A percentile compares a stretch with the other conserved stretches of the same genome.
Conservation (phyloP, 805 yeast genomes). For the Priceomyces fermenticarens region DNA sequence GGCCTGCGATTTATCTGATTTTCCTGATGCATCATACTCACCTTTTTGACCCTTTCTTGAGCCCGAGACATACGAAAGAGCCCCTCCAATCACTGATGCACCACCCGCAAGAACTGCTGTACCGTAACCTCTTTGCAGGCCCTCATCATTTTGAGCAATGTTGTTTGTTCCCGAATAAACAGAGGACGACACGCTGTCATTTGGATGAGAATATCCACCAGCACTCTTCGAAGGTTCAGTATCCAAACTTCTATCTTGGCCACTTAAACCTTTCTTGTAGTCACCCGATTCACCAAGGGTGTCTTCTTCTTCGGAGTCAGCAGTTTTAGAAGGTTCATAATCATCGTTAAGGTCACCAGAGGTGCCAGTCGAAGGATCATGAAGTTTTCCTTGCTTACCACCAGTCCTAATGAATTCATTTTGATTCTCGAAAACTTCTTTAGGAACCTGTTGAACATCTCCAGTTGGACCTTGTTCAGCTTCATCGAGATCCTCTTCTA, state of each 20-base stretch:
- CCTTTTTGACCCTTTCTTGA: slow-evolving; percentile 2
- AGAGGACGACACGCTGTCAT: slow-evolving; percentile 1
- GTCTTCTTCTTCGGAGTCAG: too few species aligned
- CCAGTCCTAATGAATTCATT: slow-evolving; percentile 12
- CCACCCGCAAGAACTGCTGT: slow-evolving; percentile 3
- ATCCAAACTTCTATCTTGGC: not conserved
- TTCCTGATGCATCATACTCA: slow-evolving; percentile 2
- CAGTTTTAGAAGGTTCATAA: too few species aligned
- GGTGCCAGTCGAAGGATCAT: slow-evolving; percentile 1
- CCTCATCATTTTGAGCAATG: slow-evolving; percentile 1
- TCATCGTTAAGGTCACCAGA: too few species aligned
- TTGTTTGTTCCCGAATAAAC: slow-evolving; percentile 3
- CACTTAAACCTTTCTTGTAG: slow-evolving; percentile 5
- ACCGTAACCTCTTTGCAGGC: not conserved
- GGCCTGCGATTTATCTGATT: not conserved
- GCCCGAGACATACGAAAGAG: slow-evolving; percentile 3
- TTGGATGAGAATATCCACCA: not conserved
- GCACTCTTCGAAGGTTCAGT: not conserved
- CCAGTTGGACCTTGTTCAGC: slow-evolving; percentile 2
- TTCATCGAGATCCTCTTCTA: slow-evolving; percentile 1
- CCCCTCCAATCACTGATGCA: slow-evolving; percentile 3
- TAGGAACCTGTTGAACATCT: slow-evolving; percentile 14
- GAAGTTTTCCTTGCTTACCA: slow-evolving; percentile 12
- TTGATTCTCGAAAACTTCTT: slow-evolving; percentile 6
- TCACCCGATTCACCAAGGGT: not conserved